Base-by-base conservation (phyloP, 257 asterid genomes). In the Solanum commersonii region DNA sequence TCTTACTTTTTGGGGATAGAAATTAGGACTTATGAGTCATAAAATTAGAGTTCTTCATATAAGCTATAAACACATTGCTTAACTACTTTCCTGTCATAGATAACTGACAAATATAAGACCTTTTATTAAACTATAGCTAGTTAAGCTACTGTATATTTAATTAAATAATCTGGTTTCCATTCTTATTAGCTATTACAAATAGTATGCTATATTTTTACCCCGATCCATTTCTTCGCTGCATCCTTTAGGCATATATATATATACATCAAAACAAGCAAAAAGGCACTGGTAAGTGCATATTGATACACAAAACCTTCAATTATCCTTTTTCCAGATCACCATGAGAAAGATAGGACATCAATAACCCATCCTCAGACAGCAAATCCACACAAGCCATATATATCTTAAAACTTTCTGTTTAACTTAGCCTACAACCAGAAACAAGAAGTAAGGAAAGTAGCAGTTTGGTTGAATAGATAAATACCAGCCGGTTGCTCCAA, bases 401-500 rank as follows among this genome's bases (percentile, higher is more conserved):
- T 29, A 82, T 49, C 70, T 18, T 13, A 49, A 18, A 31, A 82
- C 70, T 46, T 29, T 82, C 85, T 49, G 70, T 18, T 46, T 82
- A 82, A 29, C 68, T 10, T 82, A 82, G 70, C 44, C 27, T 46
- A 18, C 81, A 84, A 86, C 52, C 90, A n/a, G 90, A 74, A 73
- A 84, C 34, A 63, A 31, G 74, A 83, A 87, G 44, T 49, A 76
- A 83, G 87, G 87, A 73, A 82, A 63, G 76, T 11, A 63, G 67
- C 74, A 84, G 86, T 49, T 49, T 18, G 70, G 70, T 82, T 29
- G 42, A 82, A 49, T 31, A 49, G 86, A 49, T 31, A 82, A 49
- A 18, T 94, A 96, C 99, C 99, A 97, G 92, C 87, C 95, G 98
- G 84, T 92, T 93, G 92, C 99, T 96, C 98, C 98, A 97, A 88